A percentile compares a stretch with the other conserved stretches of the same genome.
phyloP scores from a whole-genome alignment of 1,139 yeast species.

The Kodamaea sp. region DNA sequence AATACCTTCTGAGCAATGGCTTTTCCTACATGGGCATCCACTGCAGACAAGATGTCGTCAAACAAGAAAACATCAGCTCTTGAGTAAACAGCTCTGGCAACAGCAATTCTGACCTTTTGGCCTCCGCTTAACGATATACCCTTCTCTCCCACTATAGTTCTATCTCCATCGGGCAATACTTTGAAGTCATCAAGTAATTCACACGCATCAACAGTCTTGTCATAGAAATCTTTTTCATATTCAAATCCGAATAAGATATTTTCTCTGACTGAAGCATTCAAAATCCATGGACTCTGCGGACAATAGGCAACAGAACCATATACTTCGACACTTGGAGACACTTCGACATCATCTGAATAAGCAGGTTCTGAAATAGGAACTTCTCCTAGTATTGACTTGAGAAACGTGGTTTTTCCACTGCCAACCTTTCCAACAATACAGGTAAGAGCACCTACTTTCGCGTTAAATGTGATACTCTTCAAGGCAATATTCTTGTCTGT shows the following conservation, averaged over 20 bases:
- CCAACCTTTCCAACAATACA: conserved; percentile 85
- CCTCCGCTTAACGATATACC: conserved; percentile 46
- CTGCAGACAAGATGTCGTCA: conserved; percentile 41
- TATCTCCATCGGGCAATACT: conserved; percentile 40
- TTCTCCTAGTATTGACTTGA: conserved; percentile 64
- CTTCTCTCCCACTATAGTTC: conserved; percentile 43
- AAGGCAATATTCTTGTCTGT: conserved; percentile 41
- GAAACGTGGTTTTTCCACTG: conserved; percentile 70
- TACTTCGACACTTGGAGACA: conserved; percentile 6
- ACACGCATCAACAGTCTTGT: conserved; percentile 36
- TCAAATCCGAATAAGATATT: conserved; percentile 42
- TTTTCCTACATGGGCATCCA: conserved; percentile 36
- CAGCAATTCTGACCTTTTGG: conserved; percentile 40
- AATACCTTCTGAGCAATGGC: conserved; percentile 21
- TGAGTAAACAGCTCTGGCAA: conserved; percentile 43
- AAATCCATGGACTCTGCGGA: conserved; percentile 38
- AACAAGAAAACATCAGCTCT: conserved; percentile 38
- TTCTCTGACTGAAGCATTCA: conserved; percentile 40
- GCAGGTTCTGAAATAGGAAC: conserved; percentile 7
- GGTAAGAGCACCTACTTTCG: conserved; percentile 60
- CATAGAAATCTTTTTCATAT: conserved; percentile 28
- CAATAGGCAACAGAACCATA: conserved; percentile 22
- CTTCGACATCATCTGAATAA: conserved; percentile 6
- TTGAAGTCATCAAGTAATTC: conserved; percentile 34
- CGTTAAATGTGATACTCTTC: conserved; percentile 49